These are phyloP conservation scores for Fusarium sp. DNA, from an alignment of 2,329 filamentous ascomycete genomes.

Conservation along the genomic window DNA sequence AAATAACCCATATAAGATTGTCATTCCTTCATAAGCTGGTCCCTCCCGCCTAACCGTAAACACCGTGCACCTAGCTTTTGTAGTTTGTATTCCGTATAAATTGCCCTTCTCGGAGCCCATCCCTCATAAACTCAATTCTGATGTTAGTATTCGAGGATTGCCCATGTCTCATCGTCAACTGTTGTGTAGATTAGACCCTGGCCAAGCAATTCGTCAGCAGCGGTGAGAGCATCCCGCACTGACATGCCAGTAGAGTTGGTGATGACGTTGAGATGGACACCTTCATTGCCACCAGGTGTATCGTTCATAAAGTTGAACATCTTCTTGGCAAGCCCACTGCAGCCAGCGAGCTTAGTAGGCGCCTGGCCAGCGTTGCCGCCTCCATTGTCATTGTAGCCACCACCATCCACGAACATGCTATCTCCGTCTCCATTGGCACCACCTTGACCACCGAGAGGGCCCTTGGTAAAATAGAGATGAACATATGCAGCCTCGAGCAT, in stretches of 20 bases:
- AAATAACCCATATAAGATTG: constrained; percentile 34
- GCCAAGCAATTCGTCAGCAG: constrained; percentile 82
- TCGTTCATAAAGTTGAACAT: constrained; percentile 77
- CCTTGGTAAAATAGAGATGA: constrained; percentile 84
- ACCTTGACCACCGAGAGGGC: constrained; percentile 61
- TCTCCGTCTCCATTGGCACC: constrained; percentile 56
- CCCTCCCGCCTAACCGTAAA: constrained; percentile 35
- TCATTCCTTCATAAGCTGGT: constrained; percentile 43
- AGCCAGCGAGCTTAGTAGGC: constrained; percentile 55
- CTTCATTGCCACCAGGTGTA: constrained; percentile 79
- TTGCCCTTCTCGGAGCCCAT: background rate
- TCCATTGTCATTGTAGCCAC: constrained; percentile 52
- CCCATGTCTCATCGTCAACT: constrained; percentile 92
- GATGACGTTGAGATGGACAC: constrained; percentile 83
- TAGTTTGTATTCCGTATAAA: constrained; percentile 11
- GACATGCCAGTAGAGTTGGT: constrained; percentile 72
- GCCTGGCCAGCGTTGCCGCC: constrained; percentile 52
- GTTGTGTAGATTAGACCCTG: constrained; percentile 88
- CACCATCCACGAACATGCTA: constrained; percentile 67
- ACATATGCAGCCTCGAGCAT: constrained; percentile 89
- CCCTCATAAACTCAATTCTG: background rate
- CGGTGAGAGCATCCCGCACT: constrained; percentile 75
- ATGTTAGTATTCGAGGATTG: constrained; percentile 74
- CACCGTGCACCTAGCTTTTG: constrained; percentile 42
- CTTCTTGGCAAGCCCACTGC: constrained; percentile 69